Percentiles rank a stretch among this genome's conserved stretches.
These are phyloP conservation scores for Cystofilobasidium ferigula DNA, from an alignment of 768 basidiomycete species.

Conservation along the genomic window DNA sequence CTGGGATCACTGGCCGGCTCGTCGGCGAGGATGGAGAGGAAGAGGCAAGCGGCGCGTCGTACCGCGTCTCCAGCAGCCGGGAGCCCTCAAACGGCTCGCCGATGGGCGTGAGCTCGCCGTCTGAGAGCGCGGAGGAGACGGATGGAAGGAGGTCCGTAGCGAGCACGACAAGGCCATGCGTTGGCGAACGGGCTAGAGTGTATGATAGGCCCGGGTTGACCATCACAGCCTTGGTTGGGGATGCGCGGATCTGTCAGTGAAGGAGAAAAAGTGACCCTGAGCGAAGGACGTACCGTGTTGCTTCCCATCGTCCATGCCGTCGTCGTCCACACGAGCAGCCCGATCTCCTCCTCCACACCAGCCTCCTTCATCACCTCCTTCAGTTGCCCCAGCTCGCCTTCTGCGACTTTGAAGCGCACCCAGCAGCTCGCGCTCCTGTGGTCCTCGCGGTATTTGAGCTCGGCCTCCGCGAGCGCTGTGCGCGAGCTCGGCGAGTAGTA, in stretches of 20 bases:
- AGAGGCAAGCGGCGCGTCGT: constrained; percentile 32
- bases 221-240: constrained; percentile 63
- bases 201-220: constrained; percentile 66
- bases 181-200: constrained; percentile 40
- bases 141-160: constrained; percentile 35
- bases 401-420: constrained; percentile 48
- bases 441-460: constrained; percentile 77
- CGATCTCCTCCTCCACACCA: constrained; percentile 36
- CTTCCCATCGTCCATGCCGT: constrained; percentile 95
- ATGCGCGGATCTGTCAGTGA: constrained; percentile 8
- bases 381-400: constrained; percentile 34
- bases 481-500: constrained; percentile 90
- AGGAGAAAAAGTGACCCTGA: background rate
- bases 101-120: constrained; percentile 24
- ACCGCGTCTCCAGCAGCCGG: constrained; percentile 28
- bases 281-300: constrained; percentile 59
- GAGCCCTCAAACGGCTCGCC: constrained; percentile 25
- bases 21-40: constrained; percentile 28
- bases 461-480: constrained; percentile 90
- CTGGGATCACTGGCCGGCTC: constrained; percentile 46
- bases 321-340: constrained; percentile 85
- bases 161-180: constrained; percentile 35
- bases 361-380: constrained; percentile 25
- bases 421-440: constrained; percentile 82
- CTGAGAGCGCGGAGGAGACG: constrained; percentile 23